Evolutionary conservation across 306 rosid genomes (phyloP), one percentile per base, ranked within the genome.

Genomic region (Prunus persica): DNA sequence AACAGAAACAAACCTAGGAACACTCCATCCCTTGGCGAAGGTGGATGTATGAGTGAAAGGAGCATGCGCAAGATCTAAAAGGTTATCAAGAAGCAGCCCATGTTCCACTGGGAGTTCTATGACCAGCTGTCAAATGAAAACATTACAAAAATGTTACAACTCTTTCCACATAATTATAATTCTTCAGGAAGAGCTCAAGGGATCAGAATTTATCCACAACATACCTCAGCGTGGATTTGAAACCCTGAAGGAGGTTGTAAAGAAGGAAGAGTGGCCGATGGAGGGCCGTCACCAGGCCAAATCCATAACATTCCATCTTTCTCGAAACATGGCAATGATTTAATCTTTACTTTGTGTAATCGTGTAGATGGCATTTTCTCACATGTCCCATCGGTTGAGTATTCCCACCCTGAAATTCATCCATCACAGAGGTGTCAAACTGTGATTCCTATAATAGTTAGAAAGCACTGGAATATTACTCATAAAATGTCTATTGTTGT

Each of bases 41-140:
- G 99, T 96, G 67, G 99, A 96, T 25, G 99, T 96, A 80, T 96
- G 99, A 72, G 99, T 96, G 79, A 96, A 96, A 46, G 99, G 98
- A 61, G 99, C 99, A 75, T 96, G 99, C 4, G 97, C 98, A 78
- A 96, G 99, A 89, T 96, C 99, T 85, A 96, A 84, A 77, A 96
- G 99, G 80, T 93, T 96, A 82, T 96, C 99, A 67, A 96, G 85
- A 78, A 96, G 98, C 80, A 96, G 80, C 8, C 99, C 99, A 81
- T 96, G 98, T 81, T 95, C 96, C 16, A 92, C 84, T 4, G 97
- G 97, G 83, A 95, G 95, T 49, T 95, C 97, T 85, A 92, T 92
- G 74, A 95, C 88, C 55, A 92, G 89, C 97, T 92, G 91, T 71
- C 61, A 67, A 20, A 67, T 14, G 52, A 84, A 72, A 47, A 60